phyloP scores from a whole-genome alignment of 2,329 filamentous ascomycete species.

The Phaeophleospora eucalypticola region DNA sequence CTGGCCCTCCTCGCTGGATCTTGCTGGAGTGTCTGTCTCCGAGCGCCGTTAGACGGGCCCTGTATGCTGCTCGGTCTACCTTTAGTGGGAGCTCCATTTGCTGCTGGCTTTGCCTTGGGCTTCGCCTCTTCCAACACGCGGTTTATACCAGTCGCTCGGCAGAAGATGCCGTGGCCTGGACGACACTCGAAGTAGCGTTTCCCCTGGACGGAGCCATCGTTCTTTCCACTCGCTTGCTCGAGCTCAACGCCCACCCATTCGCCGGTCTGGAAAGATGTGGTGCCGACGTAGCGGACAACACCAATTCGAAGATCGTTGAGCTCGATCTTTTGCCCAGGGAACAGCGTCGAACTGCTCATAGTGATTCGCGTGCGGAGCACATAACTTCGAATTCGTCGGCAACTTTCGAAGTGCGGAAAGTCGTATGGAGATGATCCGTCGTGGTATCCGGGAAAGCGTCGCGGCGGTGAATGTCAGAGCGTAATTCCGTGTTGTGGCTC shows the following conservation, averaged over 20 bases:
- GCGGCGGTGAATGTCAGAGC: too few relatives aligned
- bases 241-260: constrained; percentile 90
- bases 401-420: too few relatives aligned
- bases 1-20: constrained; percentile 26
- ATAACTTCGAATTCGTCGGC: neutral
- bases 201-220: constrained; percentile 86
- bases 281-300: constrained; percentile 75
- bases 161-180: constrained; percentile 73
- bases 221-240: constrained; percentile 78
- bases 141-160: constrained; percentile 66
- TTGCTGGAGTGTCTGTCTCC: constrained; percentile 26
- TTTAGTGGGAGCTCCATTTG: constrained; percentile 32
- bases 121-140: constrained; percentile 39
- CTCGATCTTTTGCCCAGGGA: constrained; percentile 68
- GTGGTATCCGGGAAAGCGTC: too few relatives aligned
- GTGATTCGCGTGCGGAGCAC: neutral
- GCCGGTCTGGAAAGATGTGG: constrained; percentile 73
- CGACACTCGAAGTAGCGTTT: constrained; percentile 82
- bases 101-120: constrained; percentile 22
- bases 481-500: too few relatives aligned
- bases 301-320: constrained; percentile 74
- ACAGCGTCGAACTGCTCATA: constrained; percentile 33
- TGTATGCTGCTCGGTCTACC: constrained; percentile 41
- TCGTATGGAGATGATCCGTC: too few relatives aligned
- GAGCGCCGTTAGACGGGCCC: constrained; percentile 24